Evolutionary conservation across 306 rosid species (phyloP).

Genomic region (Clitoria ternatea): DNA sequence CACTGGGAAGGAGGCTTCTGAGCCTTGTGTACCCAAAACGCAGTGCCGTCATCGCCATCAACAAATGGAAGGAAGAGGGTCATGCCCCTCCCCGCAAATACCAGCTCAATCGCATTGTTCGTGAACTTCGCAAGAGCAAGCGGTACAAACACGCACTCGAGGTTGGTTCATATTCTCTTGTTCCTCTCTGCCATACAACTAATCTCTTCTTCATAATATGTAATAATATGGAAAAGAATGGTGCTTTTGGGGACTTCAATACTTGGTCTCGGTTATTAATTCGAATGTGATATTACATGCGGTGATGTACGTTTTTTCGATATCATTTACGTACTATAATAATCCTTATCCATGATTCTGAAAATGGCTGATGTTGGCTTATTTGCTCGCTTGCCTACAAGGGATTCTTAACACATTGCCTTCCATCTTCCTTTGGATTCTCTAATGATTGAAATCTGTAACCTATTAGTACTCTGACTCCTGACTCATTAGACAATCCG

Average conservation of each 20-base stretch:
- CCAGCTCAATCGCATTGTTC: slow-evolving; percentile 82
- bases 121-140: slow-evolving; percentile 81
- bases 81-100: slow-evolving; percentile 61
- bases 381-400: too few relatives aligned
- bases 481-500: too few relatives aligned
- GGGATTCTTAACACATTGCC: background rate
- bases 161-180: slow-evolving; percentile 37
- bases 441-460: background rate
- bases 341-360: background rate
- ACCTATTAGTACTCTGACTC: background rate
- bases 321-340: background rate
- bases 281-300: background rate
- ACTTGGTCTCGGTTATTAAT: background rate
- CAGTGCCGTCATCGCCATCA: slow-evolving; percentile 71
- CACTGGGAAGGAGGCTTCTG: slow-evolving; percentile 70
- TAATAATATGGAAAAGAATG: background rate
- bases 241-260: background rate
- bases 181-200: background rate
- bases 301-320: background rate
- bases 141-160: slow-evolving; percentile 91
- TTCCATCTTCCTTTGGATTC: background rate
- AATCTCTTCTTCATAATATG: background rate
- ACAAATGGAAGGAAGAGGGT: slow-evolving; percentile 88
- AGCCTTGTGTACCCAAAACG: slow-evolving; percentile 69
- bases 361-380: background rate